Conservation (phyloP, 306 rosid genomes). For the Alnus glutinosa region DNA sequence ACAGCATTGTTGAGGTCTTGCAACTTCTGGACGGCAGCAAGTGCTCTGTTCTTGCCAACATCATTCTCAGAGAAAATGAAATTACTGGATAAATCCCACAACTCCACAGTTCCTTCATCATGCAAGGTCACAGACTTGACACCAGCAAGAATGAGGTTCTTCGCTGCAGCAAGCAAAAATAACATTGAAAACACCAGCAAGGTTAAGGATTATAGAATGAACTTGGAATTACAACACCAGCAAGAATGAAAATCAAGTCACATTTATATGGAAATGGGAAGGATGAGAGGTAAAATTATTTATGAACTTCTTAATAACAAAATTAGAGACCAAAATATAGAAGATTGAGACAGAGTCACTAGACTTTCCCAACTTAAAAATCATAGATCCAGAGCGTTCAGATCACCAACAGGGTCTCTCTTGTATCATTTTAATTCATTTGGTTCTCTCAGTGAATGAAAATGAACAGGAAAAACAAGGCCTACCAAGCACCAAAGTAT, state of each 20-base stretch:
- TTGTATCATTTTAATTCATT: not conserved
- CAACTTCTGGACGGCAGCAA: constrained; percentile 76
- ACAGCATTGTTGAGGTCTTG: constrained; percentile 95
- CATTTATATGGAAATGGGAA: not conserved
- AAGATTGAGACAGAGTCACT: not conserved
- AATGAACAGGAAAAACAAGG: not conserved
- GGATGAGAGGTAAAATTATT: not conserved
- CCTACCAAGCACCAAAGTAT: not conserved
- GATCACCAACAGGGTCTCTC: not conserved
- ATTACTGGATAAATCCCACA: constrained; percentile 83
- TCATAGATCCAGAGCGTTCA: not conserved
- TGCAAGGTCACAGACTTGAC: constrained; percentile 90
- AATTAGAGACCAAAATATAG: not conserved
- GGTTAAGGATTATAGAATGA: not conserved
- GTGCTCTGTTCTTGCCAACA: constrained; percentile 77
- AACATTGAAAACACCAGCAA: constrained; percentile 21
- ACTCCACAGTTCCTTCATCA: constrained; percentile 74
- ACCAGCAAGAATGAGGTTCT: constrained; percentile 92
- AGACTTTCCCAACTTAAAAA: not conserved
- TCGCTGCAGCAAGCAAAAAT: constrained; percentile 60
- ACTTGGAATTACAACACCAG: not conserved
- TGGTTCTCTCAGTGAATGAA: not conserved
- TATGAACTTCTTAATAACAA: not conserved
- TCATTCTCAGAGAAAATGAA: constrained; percentile 69
- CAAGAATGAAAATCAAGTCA: not conserved